phyloP scores from a whole-genome alignment of 2,329 filamentous ascomycete species.

The Magnaporthiopsis rhizophila region DNA sequence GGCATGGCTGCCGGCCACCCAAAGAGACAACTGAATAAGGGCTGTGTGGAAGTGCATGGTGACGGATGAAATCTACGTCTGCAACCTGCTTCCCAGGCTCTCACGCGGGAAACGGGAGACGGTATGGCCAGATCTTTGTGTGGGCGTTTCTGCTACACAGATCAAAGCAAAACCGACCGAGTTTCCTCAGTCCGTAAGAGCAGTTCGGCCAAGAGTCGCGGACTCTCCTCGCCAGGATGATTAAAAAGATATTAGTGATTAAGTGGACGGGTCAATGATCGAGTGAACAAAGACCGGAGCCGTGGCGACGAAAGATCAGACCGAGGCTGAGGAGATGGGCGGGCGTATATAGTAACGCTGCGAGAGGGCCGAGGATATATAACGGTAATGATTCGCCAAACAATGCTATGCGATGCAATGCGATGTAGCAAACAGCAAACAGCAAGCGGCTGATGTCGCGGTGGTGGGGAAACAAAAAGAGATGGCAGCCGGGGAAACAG shows the following conservation, averaged over 20 bases:
- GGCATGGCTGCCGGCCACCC: constrained; percentile 35
- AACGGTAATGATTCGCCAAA: background rate
- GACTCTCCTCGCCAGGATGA: constrained; percentile 2
- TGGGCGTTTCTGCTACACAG: background rate
- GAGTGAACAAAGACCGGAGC: background rate
- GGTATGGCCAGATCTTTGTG: constrained; percentile 2
- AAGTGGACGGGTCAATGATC: background rate
- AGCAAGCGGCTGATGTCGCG: background rate
- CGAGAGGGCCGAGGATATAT: background rate
- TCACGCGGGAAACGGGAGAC: background rate
- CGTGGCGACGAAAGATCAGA: background rate
- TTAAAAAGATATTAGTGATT: background rate
- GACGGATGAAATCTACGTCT: constrained; percentile 6
- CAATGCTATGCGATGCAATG: background rate
- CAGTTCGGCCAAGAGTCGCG: constrained; percentile 11
- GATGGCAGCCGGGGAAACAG: background rate
- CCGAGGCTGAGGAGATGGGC: background rate
- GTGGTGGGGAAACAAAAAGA: background rate
- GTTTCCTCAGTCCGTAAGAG: background rate
- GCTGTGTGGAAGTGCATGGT: constrained; percentile 32
- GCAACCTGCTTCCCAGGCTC: background rate
- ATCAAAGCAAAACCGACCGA: background rate
- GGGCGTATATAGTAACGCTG: background rate
- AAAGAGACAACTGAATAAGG: constrained; percentile 40
- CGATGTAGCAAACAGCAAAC: background rate